Base-by-base conservation (phyloP, 495 filamentous ascomycete species). In the Aspergillus taichungensis region DNA sequence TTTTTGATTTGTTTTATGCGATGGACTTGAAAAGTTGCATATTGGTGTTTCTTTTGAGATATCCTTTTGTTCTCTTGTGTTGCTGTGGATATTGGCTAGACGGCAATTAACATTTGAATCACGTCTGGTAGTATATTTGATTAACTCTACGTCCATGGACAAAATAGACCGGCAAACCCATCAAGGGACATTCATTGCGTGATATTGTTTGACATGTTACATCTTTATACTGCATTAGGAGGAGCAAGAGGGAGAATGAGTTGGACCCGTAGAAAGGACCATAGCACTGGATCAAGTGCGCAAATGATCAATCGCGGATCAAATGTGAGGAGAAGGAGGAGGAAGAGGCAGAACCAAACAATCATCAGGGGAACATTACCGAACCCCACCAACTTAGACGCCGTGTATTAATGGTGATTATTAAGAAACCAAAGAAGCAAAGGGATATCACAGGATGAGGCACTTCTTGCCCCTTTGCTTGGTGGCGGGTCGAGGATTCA, bases 381-480 rank as follows among this genome's bases (percentile, higher is more conserved):
- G 45, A 42, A 50, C 41, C 54, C 56, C 52, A 45, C 33, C 44
- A 65, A 59, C 61, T 57, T 56, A 57, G 60, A 72, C 67, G 67
- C 67, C 67, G 57, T 24, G 18, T 62, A 69, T 68, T 69, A 67
- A 65, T 63, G 61, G 60, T 53, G 53, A 67, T 64, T 65, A 69
- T 66, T 64, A 64, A 59, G 49, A 42, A 41, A 43, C 24, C 43
- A 40, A 45, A 51, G 18, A 43, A 42, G 30, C 32, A 46, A 48
- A 45, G 37, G 29, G 34, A 40, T n/a, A 62, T 72, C 71, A 95
- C 59, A 95, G 74, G 60, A 95, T 85, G 33, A 72, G 62, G 71
- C 89, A 95, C 71, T 84, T 87, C 52, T 72, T 75, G 68, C 78
- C 82, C 63, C 79, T 77, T 57, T 78, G 78, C 51, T 76, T 75